Percentiles rank a stretch among this genome's conserved stretches.
Evolutionary conservation across 2,329 filamentous ascomycete genomes (phyloP).

Genomic region (Clarireedia sp.): DNA sequence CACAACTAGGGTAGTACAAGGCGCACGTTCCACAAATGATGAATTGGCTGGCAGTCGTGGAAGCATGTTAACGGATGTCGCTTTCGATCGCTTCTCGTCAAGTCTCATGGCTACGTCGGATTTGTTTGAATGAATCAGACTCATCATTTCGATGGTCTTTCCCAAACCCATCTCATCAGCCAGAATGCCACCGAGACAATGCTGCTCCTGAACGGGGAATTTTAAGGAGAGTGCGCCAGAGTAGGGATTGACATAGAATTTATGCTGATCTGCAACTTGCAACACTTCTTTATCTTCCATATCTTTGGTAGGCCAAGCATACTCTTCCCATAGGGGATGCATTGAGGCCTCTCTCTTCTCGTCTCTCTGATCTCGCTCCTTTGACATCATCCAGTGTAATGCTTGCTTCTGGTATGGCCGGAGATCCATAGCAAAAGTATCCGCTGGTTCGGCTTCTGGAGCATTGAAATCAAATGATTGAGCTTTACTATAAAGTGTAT

Average conservation of each 20-base stretch:
- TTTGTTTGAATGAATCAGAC: conserved; percentile 77
- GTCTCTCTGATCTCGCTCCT: conserved; percentile 73
- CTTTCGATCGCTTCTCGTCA: conserved; percentile 22
- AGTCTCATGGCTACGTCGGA: conserved; percentile 43
- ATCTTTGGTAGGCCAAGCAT: conserved; percentile 80
- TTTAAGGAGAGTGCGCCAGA: conserved; percentile 87
- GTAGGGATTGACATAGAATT: conserved; percentile 95
- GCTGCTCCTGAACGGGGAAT: conserved; percentile 89
- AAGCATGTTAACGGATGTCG: conserved; percentile 48
- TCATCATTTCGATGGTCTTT: conserved; percentile 98
- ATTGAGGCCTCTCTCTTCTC: conserved; percentile 68
- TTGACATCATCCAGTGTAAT: conserved; percentile 90
- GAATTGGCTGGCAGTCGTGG: conserved; percentile 53
- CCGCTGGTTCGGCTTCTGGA: conserved; percentile 73
- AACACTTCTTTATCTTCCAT: conserved; percentile 73
- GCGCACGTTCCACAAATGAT: conserved; percentile 56
- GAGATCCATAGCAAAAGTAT: conserved; percentile 73
- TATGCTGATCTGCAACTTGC: conserved; percentile 52
- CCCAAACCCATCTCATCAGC: conserved; percentile 97
- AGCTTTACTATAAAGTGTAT: conserved; percentile 88
- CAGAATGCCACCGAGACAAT: conserved; percentile 85
- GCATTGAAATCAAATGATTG: conserved; percentile 95
- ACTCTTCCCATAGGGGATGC: conserved; percentile 97
- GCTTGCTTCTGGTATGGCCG: conserved; percentile 95
- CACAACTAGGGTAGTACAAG: conserved; percentile 88